Conservation (phyloP, 371 early-diverging fungal species). For the Polyrhizophydium stewartii region DNA sequence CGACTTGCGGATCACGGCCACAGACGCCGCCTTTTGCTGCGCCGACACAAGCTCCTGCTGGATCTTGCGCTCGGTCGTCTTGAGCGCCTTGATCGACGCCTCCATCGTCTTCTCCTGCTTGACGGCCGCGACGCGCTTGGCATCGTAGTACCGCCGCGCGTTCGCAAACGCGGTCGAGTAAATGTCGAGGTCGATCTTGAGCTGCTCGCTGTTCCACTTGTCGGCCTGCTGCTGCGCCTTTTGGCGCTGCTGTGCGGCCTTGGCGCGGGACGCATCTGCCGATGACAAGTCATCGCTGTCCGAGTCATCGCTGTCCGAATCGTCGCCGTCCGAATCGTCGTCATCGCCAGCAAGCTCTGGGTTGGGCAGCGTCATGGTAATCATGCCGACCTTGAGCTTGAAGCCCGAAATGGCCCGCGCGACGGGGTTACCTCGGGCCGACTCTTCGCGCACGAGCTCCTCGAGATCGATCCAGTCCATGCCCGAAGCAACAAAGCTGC, state of each 20-base stretch:
- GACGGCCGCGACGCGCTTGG: conserved; percentile 70
- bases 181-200: conserved; percentile 81
- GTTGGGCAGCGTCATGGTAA: conserved; percentile 55
- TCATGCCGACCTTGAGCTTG: conserved; percentile 70
- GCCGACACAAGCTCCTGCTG: conserved; percentile 68
- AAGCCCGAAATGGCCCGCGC: conserved; percentile 68
- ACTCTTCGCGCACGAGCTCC: conserved; percentile 80
- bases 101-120: conserved; percentile 90
- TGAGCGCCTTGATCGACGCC: conserved; percentile 77
- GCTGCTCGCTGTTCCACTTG: conserved; percentile 4
- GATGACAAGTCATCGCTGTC: neutral
- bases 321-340: conserved; percentile 36
- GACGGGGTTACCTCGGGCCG: conserved; percentile 70
- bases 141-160: conserved; percentile 85
- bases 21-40: conserved; percentile 59
- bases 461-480: conserved; percentile 96
- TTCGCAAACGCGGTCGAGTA: conserved; percentile 85
- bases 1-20: conserved; percentile 83
- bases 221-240: conserved; percentile 14
- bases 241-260: conserved; percentile 1
- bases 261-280: conserved; percentile 8
- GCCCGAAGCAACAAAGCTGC: conserved; percentile 82
- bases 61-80: conserved; percentile 88
- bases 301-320: conserved; percentile 15
- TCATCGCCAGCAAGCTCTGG: conserved; percentile 28